These are phyloP conservation scores for Salix dunnii DNA, from an alignment of 345 rosid species.

Conservation along the genomic window DNA sequence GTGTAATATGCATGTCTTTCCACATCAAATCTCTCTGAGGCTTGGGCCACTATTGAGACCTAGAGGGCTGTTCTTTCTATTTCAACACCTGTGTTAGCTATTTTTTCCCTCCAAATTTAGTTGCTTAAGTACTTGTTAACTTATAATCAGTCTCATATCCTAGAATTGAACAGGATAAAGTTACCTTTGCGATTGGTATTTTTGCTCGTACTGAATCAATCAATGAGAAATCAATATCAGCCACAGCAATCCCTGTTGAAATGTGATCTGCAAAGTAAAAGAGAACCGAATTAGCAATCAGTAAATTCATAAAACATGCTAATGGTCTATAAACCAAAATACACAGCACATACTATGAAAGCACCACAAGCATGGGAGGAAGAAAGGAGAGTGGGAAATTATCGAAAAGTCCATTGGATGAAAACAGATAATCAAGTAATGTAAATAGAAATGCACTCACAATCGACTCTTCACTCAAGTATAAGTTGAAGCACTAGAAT, in stretches of 20 bases:
- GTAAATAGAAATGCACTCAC: background rate
- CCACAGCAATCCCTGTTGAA: slow-evolving; percentile 72
- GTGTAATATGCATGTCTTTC: background rate
- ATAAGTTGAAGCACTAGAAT: background rate
- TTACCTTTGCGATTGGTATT: slow-evolving; percentile 82
- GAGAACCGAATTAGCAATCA: background rate
- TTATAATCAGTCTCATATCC: background rate
- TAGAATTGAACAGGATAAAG: background rate
- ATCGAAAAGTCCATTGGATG: background rate
- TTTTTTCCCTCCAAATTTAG: background rate
- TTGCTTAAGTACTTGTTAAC: background rate
- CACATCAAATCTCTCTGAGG: background rate
- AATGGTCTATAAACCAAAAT: background rate
- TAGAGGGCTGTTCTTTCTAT: background rate
- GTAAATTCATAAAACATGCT: background rate
- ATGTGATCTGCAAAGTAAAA: slow-evolving; percentile 50
- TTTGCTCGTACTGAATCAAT: slow-evolving; percentile 78
- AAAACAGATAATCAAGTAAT: background rate
- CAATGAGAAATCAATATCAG: slow-evolving; percentile 73
- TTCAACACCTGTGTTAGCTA: background rate
- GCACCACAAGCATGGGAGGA: background rate
- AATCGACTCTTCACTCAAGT: background rate
- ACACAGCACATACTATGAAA: background rate
- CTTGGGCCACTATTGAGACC: background rate
- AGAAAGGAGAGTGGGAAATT: background rate